Evolutionary conservation across 2,329 filamentous ascomycete genomes (phyloP), one percentile per base, ranked within the genome.

Genomic region (Cryphonectria japonica): DNA sequence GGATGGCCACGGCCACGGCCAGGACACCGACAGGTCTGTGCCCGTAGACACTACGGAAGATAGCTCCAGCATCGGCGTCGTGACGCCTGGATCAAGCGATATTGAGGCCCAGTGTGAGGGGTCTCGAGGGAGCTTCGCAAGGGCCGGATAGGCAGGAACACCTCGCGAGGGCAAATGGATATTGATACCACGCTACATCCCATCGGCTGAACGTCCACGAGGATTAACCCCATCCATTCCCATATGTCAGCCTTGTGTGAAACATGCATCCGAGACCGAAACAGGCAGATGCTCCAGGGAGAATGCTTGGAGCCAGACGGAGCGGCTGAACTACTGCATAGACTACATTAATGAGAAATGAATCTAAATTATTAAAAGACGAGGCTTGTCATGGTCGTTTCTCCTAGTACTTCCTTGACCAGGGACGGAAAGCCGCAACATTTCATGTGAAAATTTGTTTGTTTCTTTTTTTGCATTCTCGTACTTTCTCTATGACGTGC

Each of bases 1-100:
- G 83, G 74, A 71, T 43, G 37, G 50, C n/a, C 26, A 68, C 69
- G 67, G n/a, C 16, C 29, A 29, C 57, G 37, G 16, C 39, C 16
- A 7, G 59, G 39, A 37, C 16, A 13, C 32, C 11, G 29, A 63
- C 22, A 19, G 59, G n/a, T 46, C n/a, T 29, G 22, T 46, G 39
- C n/a, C 39, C n/a, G 32, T 46, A 19, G 26, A 63, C 7, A 64
- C 37, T 4, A 6, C 41, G 11, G 39, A 16, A 46, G n/a, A 64
- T 8, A 43, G 37, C n/a, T 64, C 61, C 34, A 46, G n/a, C 32
- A 39, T 39, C 6, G 59, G 59, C 32, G 3, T 11, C 29, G 19
- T 7, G 7, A 34, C 54, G 13, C 54, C 54, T 26, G 26, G 29
- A 29, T 32, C 54, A 2, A 34, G 54, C 26, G 13, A 32, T 34